A percentile compares a stretch with the other conserved stretches of the same genome.
Conservation (phyloP, 768 basidiomycete species). For the Xerocomellus chrysenteron region DNA sequence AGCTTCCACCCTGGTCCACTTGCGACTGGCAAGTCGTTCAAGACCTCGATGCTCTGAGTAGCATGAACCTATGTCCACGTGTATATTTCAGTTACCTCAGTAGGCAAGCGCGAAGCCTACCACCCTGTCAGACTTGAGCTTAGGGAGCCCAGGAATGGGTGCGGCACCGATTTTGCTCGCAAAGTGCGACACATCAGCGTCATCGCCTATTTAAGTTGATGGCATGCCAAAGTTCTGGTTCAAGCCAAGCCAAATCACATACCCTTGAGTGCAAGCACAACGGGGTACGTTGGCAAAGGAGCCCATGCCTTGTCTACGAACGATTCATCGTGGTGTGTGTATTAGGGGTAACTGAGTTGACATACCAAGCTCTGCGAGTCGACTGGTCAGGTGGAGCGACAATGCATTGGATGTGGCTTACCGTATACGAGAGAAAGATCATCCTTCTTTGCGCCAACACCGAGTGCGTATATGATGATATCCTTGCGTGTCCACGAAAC, state of each 20-base stretch:
- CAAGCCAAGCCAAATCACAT: not conserved
- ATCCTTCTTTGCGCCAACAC: constrained; percentile 77
- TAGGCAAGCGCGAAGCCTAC: constrained; percentile 34
- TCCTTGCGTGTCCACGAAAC: constrained; percentile 86
- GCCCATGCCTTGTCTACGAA: constrained; percentile 62
- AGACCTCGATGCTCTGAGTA: constrained; percentile 74
- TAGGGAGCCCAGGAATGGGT: constrained; percentile 65
- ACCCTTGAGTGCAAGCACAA: constrained; percentile 74
- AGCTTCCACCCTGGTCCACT: constrained; percentile 81
- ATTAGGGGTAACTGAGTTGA: not conserved
- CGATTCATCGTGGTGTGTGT: not conserved
- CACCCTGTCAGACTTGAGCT: constrained; percentile 64
- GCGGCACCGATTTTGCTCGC: constrained; percentile 40
- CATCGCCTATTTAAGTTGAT: constrained; percentile 40
- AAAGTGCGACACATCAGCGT: constrained; percentile 71
- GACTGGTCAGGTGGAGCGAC: not conserved
- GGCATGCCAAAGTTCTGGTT: not conserved
- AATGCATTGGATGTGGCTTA: constrained; percentile 27
- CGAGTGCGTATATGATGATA: constrained; percentile 73
- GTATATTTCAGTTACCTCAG: not conserved
- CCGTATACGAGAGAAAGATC: constrained; percentile 75
- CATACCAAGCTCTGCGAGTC: constrained; percentile 50
- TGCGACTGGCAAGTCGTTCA: constrained; percentile 73
- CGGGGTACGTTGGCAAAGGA: constrained; percentile 83
- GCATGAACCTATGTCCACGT: constrained; percentile 61